A percentile compares a stretch with the other conserved stretches of the same genome.
Conservation (phyloP, 73 alveolate genomes). For the Symbiodinium pilosum region DNA sequence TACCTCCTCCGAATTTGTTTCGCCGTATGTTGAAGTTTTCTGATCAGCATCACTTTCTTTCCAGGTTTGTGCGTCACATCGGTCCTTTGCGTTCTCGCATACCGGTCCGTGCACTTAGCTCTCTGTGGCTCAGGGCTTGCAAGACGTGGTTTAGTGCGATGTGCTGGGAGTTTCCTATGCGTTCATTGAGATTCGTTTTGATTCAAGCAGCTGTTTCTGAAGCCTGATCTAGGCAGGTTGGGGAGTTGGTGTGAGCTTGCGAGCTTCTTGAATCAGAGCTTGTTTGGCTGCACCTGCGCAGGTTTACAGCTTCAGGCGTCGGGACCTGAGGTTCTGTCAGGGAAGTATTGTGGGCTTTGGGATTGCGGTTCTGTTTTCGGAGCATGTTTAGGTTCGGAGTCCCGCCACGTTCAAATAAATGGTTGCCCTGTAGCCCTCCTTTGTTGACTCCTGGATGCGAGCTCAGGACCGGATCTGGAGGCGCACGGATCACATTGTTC, state of each 20-base stretch:
- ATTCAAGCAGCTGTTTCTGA: no score
- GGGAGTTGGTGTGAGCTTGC: no score
- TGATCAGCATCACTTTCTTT: no score
- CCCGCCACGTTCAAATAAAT: neutral
- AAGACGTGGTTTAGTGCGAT: no score
- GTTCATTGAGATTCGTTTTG: no score
- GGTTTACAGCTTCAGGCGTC: constrained; percentile 1
- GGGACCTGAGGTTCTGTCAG: neutral
- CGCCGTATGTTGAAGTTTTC: no score
- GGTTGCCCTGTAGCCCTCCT: neutral
- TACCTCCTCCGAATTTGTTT: no score
- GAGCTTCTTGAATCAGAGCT: no score
- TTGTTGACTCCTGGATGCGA: neutral
- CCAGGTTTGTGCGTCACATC: constrained; percentile 83
- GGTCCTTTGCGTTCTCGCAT: constrained; percentile 65
- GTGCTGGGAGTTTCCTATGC: no score
- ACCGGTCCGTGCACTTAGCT: constrained; percentile 35
- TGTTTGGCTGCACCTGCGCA: neutral
- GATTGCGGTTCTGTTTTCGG: neutral
- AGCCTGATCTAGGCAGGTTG: no score
- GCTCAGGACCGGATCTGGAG: neutral
- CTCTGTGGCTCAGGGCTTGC: no score
- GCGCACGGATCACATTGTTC: no score
- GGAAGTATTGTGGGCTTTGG: neutral
- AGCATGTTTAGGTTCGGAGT: neutral